A percentile compares a stretch with the other conserved stretches of the same genome.
These are phyloP conservation scores for Hordeum pubiflorum DNA, from an alignment of 202 grass and related monocot species.

Conservation along the genomic window DNA sequence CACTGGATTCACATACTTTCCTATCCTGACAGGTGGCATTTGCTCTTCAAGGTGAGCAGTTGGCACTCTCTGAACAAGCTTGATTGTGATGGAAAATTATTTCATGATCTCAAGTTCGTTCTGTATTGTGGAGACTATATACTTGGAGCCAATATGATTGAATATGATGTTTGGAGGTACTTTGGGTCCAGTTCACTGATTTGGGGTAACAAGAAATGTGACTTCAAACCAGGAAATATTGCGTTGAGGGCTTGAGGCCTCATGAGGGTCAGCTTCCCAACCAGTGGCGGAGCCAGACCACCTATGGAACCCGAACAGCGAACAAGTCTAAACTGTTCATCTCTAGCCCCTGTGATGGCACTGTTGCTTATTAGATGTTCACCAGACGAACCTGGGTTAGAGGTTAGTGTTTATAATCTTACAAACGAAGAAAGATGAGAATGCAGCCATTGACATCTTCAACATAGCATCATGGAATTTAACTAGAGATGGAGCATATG, in stretches of 20 bases:
- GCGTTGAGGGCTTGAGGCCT: neutral
- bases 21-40: neutral
- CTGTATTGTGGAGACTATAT: neutral
- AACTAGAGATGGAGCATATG: neutral
- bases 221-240: neutral
- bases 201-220: neutral
- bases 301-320: neutral
- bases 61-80: neutral
- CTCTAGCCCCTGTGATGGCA: neutral
- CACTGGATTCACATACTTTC: neutral
- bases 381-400: neutral
- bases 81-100: neutral
- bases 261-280: neutral
- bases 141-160: neutral
- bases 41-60: neutral
- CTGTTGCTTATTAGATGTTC: neutral
- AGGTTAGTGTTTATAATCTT: neutral
- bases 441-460: neutral
- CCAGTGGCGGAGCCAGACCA: neutral
- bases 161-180: neutral
- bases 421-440: neutral
- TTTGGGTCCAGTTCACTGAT: neutral
- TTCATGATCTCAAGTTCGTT: neutral
- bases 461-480: neutral
- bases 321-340: neutral